These are phyloP conservation scores for Sphagnum tenellum DNA, from an alignment of 225 moss, liverwort and hornwort species.

Conservation along the genomic window DNA sequence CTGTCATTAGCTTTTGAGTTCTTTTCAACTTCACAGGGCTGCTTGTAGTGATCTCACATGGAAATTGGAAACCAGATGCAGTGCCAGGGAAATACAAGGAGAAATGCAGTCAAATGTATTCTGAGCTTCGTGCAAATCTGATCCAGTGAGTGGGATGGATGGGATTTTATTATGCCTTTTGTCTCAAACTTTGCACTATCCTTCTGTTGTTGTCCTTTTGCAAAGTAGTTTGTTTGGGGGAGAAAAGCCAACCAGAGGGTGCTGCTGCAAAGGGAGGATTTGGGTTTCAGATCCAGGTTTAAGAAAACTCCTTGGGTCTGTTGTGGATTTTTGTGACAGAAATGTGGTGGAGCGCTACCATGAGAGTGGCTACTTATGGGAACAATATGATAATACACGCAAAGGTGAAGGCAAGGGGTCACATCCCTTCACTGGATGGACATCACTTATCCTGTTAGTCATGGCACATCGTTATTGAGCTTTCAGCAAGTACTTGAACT, in stretches of 20 bases:
- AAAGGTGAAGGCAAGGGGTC: conserved; percentile 94
- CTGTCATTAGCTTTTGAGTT: neutral
- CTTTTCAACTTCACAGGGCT: too few relatives aligned
- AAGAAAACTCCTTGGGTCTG: too few relatives aligned
- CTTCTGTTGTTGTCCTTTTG: neutral
- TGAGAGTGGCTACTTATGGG: conserved; percentile 90
- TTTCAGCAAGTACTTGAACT: neutral
- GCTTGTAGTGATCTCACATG: too few relatives aligned
- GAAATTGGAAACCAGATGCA: conserved; percentile 9
- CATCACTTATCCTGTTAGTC: conserved; percentile 73
- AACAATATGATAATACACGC: conserved; percentile 64
- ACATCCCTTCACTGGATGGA: conserved; percentile 98
- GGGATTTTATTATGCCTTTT: too few relatives aligned
- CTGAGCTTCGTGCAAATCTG: conserved; percentile 34
- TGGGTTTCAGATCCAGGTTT: too few relatives aligned
- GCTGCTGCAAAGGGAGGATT: too few relatives aligned
- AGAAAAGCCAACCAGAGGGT: too few relatives aligned
- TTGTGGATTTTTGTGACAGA: conserved; percentile 15
- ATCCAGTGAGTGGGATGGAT: conserved; percentile 25
- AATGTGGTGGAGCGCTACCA: conserved; percentile 79
- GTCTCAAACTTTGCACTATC: neutral
- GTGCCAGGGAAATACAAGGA: conserved; percentile 18
- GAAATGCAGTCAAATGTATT: conserved; percentile 29
- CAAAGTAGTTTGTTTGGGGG: too few relatives aligned
- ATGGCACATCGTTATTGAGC: conserved; percentile 75